These are phyloP conservation scores for Artemisia tridentata DNA, from an alignment of 129 eudicot species.

Conservation along the genomic window DNA sequence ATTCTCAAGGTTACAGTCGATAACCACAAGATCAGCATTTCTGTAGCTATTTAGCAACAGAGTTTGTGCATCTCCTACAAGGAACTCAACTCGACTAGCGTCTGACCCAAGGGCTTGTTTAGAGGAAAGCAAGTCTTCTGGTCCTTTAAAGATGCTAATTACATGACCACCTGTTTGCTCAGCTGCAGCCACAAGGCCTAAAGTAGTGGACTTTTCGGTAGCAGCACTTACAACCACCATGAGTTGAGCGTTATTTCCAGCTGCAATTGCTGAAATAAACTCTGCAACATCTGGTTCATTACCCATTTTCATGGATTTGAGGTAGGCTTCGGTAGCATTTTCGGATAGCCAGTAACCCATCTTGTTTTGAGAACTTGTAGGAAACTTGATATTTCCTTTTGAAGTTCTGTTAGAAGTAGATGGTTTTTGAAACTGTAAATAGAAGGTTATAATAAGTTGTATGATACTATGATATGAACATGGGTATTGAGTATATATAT, in stretches of 20 bases:
- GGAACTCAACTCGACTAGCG: slow-evolving; percentile 45
- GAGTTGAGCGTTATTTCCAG: slow-evolving; percentile 78
- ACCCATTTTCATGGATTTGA: slow-evolving; percentile 67
- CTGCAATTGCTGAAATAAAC: slow-evolving; percentile 88
- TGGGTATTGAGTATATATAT: slow-evolving; percentile 23
- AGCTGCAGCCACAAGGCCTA: slow-evolving; percentile 86
- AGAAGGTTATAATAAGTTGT: slow-evolving; percentile 19
- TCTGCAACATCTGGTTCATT: slow-evolving; percentile 83
- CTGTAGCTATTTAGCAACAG: slow-evolving; percentile 45
- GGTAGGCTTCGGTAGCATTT: slow-evolving; percentile 92
- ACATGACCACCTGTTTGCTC: slow-evolving; percentile 85
- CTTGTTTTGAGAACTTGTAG: slow-evolving; percentile 27
- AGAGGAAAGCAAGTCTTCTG: slow-evolving; percentile 37
- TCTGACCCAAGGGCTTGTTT: slow-evolving; percentile 37
- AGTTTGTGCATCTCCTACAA: slow-evolving; percentile 50
- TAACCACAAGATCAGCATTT: slow-evolving; percentile 70
- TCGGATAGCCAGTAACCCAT: slow-evolving; percentile 91
- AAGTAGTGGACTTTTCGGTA: slow-evolving; percentile 53
- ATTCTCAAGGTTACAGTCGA: slow-evolving; percentile 81
- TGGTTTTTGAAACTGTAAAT: slow-evolving; percentile 24
- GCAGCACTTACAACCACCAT: slow-evolving; percentile 65
- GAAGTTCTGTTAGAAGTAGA: slow-evolving; percentile 21
- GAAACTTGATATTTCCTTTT: too few relatives aligned
- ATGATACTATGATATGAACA: slow-evolving; percentile 25
- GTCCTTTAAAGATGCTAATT: slow-evolving; percentile 51